These are phyloP conservation scores for Chrysosporium queenslandicum DNA, from an alignment of 2,329 filamentous ascomycete genomes.

Conservation along the genomic window DNA sequence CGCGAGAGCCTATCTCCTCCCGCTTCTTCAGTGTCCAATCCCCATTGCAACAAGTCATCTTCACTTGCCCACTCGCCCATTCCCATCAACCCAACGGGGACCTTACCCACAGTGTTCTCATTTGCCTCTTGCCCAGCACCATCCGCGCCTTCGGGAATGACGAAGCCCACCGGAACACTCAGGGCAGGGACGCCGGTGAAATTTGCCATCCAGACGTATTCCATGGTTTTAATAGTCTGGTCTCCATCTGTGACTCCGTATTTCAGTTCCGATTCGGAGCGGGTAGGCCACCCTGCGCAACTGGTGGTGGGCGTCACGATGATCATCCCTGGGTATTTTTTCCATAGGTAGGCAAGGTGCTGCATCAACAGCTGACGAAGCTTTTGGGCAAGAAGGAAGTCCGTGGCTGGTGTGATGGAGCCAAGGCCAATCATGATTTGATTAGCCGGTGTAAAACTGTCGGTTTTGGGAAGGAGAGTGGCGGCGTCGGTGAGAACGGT, in stretches of 20 bases:
- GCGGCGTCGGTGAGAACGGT: slow-evolving; percentile 60
- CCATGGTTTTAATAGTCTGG: slow-evolving; percentile 58
- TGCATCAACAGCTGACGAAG: slow-evolving; percentile 62
- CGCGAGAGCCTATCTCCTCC: slow-evolving; percentile 26
- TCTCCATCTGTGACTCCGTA: slow-evolving; percentile 61
- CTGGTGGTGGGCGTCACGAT: slow-evolving; percentile 66
- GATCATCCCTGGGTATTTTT: slow-evolving; percentile 57
- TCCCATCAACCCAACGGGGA: slow-evolving; percentile 48
- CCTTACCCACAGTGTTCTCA: slow-evolving; percentile 31
- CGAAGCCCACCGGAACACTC: slow-evolving; percentile 60
- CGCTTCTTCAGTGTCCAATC: slow-evolving; percentile 38
- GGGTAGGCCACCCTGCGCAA: slow-evolving; percentile 57
- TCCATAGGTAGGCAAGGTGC: slow-evolving; percentile 59
- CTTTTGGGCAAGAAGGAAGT: slow-evolving; percentile 59
- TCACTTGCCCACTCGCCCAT: slow-evolving; percentile 48
- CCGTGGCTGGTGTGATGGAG: slow-evolving; percentile 49
- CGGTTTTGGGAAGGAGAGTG: slow-evolving; percentile 31
- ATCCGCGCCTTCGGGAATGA: slow-evolving; percentile 23
- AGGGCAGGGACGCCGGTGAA: slow-evolving; percentile 62
- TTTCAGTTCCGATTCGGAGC: slow-evolving; percentile 46
- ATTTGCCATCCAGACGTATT: slow-evolving; percentile 71
- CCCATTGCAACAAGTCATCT: slow-evolving; percentile 42
- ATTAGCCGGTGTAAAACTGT: slow-evolving; percentile 26
- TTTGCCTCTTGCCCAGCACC: slow-evolving; percentile 22
- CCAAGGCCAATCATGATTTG: slow-evolving; percentile 54